A percentile compares a stretch with the other conserved stretches of the same genome.
Evolutionary conservation across 2,329 filamentous ascomycete species (phyloP).

Genomic region (Aureobasidium mangrovei): DNA sequence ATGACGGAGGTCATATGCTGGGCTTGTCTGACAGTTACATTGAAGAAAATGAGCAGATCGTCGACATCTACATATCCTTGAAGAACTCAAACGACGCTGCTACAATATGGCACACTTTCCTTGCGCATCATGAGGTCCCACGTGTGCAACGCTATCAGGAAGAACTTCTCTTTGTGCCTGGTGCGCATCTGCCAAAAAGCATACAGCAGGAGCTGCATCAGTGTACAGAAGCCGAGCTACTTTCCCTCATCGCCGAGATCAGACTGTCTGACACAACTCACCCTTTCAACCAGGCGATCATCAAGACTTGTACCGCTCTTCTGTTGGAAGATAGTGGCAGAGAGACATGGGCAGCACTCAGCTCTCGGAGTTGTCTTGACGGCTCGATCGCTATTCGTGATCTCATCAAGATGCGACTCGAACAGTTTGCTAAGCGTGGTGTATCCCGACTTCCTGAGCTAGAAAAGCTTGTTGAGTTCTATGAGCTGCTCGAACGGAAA

Average conservation of each 20-base stretch:
- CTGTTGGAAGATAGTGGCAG: constrained; percentile 14
- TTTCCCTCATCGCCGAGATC: constrained; percentile 14
- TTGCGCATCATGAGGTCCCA: constrained; percentile 15
- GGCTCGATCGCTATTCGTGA: constrained; percentile 6
- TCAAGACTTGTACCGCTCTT: not conserved
- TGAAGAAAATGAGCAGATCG: not conserved
- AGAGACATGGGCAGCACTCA: constrained; percentile 9
- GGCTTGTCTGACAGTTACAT: constrained; percentile 11
- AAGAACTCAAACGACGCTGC: constrained; percentile 15
- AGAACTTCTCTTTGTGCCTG: constrained; percentile 14
- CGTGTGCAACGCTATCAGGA: constrained; percentile 15
- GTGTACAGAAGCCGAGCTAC: constrained; percentile 15
- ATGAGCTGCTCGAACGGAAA: constrained; percentile 13
- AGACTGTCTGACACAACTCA: constrained; percentile 10
- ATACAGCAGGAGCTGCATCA: constrained; percentile 13
- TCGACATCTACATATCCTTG: constrained; percentile 16
- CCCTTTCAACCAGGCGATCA: constrained; percentile 12
- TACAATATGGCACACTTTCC: constrained; percentile 16
- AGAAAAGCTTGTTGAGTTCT: constrained; percentile 13
- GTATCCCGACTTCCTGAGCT: constrained; percentile 12
- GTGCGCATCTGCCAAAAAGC: constrained; percentile 13
- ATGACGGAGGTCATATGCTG: constrained; percentile 16
- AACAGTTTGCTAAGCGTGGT: constrained; percentile 13
- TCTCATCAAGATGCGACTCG: constrained; percentile 12
- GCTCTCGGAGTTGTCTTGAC: constrained; percentile 16